A percentile compares a stretch with the other conserved stretches of the same genome.
Evolutionary conservation across 257 asterid species (phyloP).

Genomic region (Fraxinus cuspidata): DNA sequence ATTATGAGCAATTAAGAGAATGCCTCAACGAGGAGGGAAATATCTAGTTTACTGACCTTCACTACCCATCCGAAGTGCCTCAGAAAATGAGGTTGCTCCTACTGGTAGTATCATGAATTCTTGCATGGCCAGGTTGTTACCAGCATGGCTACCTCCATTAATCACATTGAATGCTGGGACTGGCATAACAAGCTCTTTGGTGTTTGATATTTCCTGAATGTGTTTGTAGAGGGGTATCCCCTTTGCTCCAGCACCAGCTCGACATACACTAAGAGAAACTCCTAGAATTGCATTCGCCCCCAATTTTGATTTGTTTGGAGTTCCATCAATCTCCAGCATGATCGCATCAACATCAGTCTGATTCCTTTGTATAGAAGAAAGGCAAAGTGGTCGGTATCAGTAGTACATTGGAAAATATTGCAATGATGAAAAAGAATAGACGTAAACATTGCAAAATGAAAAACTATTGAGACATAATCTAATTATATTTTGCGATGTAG

Average conservation of each 20-base stretch:
- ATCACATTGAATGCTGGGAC: slow-evolving; percentile 98
- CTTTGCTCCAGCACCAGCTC: slow-evolving; percentile 99
- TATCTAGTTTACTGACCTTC: slow-evolving; percentile 59
- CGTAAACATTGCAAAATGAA: background rate
- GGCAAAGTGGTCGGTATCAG: slow-evolving; percentile 2
- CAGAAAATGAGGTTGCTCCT: slow-evolving; percentile 84
- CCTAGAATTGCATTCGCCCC: slow-evolving; percentile 99
- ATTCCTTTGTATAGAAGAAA: slow-evolving; percentile 49
- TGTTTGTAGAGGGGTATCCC: slow-evolving; percentile 82
- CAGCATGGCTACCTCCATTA: slow-evolving; percentile 99
- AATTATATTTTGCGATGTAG: background rate
- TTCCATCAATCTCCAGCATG: slow-evolving; percentile 95
- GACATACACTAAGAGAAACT: slow-evolving; percentile 88
- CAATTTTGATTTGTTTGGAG: slow-evolving; percentile 84
- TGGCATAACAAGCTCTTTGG: slow-evolving; percentile 94
- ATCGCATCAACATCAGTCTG: slow-evolving; percentile 76
- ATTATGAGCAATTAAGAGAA: background rate
- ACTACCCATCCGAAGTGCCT: slow-evolving; percentile 93
- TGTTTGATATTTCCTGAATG: slow-evolving; percentile 83
- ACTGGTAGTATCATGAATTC: slow-evolving; percentile 97
- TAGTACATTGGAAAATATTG: background rate
- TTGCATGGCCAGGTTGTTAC: slow-evolving; percentile 97
- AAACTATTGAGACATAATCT: background rate
- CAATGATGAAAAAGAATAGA: slow-evolving; percentile 14
- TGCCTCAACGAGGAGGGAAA: background rate